Base-by-base conservation (phyloP, 345 rosid genomes). In the Populus nigra region DNA sequence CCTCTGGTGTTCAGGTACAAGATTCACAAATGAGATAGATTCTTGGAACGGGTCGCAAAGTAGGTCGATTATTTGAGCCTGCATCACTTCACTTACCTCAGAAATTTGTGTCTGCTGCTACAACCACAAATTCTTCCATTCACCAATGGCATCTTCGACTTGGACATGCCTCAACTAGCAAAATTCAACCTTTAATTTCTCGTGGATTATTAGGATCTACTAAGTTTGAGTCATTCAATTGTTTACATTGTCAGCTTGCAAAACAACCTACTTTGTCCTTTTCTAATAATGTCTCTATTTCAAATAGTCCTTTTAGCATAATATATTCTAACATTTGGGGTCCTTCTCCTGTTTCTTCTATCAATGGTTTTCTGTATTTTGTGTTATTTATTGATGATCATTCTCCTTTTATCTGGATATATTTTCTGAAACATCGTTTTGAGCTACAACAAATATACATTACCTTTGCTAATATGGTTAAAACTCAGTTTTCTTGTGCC, bases 21-120 rank as follows among this genome's bases (percentile, higher is more conserved):
- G 78, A 81, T 36, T 57, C 18, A 47, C 3, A 61, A n/a, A 62
- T 41, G 0, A 3, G 63, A 22, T n/a, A 82, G 5, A 43, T 16
- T 23, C 11, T 78, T 62, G 65, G 76, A 27, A 50, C 8, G 10
- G 53, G 61, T 13, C 13, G 12, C 36, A 62, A 27, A 33, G 63
- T 23, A 25, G 71, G 75, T 2, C 5, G 20, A 5, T 9, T 73
- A 12, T 81, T 77, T 61, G 47, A 81, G 36, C 66, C 73, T 5
- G 13, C 49, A 7, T 55, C 65, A 6, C 76, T 81, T 43, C 50
- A 57, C 3, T 1, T 77, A 18, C 29, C 49, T 8, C 38, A n/a
- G 1, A 1, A 57, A 1, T 12, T 10, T 31, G 2, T 17, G 2
- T 23, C 2, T 36, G 49, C 1, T 39, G 22, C 38, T 16, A 39